Base-by-base conservation (phyloP, 192 early-diverging fungal genomes). In the Dimargaris cristalligena region DNA sequence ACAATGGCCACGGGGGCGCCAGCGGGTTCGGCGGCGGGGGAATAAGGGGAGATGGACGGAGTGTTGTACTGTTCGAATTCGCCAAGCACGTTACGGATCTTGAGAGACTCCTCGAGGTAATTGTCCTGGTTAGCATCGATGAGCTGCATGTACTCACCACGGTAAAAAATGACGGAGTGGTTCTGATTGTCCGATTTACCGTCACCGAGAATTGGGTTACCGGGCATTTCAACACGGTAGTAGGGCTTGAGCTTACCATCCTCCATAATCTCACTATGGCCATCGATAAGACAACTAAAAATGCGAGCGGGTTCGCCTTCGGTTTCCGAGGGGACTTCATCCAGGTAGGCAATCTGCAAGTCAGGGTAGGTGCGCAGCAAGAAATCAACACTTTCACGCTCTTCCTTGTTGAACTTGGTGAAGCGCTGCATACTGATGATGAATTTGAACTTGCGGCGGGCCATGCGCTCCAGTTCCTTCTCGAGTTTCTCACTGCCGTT, bases 121-220 rank as follows among this genome's bases (percentile, higher is more conserved):
- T 92, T 88, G 65, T 92, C 90, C 74, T 90, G 88, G 62, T 92
- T 92, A 22, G 90, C 90, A 60, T 92, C 90, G 30, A 92, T 78
- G 11, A 90, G 68, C 65, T 92, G 86, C 35, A 92, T 32, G 51
- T 88, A 90, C 73, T 92, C 90, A 35, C 90, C 90, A 44, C 90
- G 88, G 44, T 80, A 79, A 55, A 87, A 92, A 34, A 89, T 79
- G 44, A 92, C 77, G 22, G 86, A 76, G 62, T 89, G 87, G 68
- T 88, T 90, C 72, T 90, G 90, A 67, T 92, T 92, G 68, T 89
- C 88, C 0, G 86, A 86, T 72, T 92, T 92, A 46, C 90, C 90
- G 65, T 92, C 88, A 26, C 90, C 90, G n/a, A 92, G 70, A 61
- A 91, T 89, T 3, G 90, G 86, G 65, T 86, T 84, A 10, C 88